Evolutionary conservation across 768 basidiomycete genomes (phyloP), one percentile per base, ranked within the genome.

Genomic region (Kwoniella pini): DNA sequence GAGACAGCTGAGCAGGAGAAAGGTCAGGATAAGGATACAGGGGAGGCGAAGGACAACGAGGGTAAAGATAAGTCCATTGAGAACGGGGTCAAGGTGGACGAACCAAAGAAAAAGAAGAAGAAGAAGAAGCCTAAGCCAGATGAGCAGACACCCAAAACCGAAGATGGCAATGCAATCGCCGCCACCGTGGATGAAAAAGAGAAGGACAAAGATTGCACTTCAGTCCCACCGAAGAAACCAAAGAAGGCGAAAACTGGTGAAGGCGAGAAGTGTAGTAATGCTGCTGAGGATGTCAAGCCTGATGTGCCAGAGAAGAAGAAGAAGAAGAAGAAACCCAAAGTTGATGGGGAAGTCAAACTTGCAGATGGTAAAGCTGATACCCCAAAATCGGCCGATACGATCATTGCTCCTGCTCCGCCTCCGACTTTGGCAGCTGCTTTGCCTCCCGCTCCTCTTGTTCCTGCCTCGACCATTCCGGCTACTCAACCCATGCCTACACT

Each of bases 31-130:
- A 63, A 57, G 43, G 31, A 15, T 50, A 24, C 4, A 10, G 24
- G 11, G 36, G 48, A 60, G 19, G 15, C 33, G 33, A 36, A 36
- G 15, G 33, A 7, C 33, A 42, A 42, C 11, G 40, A 42, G n/a
- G 58, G 27, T 56, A 65, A 64, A 45, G 45, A 21, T 26, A 63
- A 57, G 36, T 27, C 49, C 17, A 28, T 10, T 3, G 24, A 24
- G 39, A 43, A 60, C 38, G 59, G 57, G 45, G 83, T 80, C 70
- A 80, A 83, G 10, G 88, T 87, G 84, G 89, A 88, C 76, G 85
- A 87, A 33, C 45, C 44, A 21, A 68, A 60, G 45, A 57, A 57
- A 31, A 54, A 33, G 28, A 49, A 19, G 46, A 63, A 61, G 51
- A 71, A 69, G 55, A 61, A 64, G 45, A 70, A 69, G 50, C 52